A percentile compares a stretch with the other conserved stretches of the same genome.
Evolutionary conservation across 1,284 basidiomycete species (phyloP).

Genomic region (Boletellus deceptivus): DNA sequence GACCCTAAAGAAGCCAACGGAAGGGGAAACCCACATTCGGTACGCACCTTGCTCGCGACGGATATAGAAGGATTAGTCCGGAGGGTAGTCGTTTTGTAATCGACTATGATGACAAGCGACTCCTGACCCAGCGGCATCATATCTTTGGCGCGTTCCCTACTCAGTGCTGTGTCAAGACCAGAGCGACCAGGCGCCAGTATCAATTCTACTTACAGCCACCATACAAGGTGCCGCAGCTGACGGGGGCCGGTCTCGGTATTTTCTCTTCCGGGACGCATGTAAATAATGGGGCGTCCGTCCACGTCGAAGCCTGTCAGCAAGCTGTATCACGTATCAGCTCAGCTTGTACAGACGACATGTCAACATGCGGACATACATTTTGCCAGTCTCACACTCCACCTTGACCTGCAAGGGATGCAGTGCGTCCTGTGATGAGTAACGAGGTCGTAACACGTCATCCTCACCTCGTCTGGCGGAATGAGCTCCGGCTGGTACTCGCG

Average conservation of each 20-base stretch:
- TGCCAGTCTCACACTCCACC: slow-evolving; percentile 79
- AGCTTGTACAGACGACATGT: neutral
- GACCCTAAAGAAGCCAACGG: neutral
- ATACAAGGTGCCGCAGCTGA: slow-evolving; percentile 80
- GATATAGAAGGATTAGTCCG: slow-evolving; percentile 80
- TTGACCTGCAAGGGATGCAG: slow-evolving; percentile 42
- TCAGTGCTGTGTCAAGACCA: slow-evolving; percentile 8
- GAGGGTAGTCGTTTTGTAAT: slow-evolving; percentile 79
- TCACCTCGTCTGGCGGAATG: slow-evolving; percentile 72
- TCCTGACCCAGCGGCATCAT: slow-evolving; percentile 82
- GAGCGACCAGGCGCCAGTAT: neutral
- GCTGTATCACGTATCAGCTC: slow-evolving; percentile 51
- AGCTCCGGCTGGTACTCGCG: slow-evolving; percentile 80
- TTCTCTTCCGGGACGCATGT: slow-evolving; percentile 81
- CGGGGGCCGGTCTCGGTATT: slow-evolving; percentile 76
- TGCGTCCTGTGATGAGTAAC: slow-evolving; percentile 1
- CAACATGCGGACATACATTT: slow-evolving; percentile 61
- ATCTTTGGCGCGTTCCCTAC: slow-evolving; percentile 82
- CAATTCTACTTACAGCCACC: slow-evolving; percentile 63
- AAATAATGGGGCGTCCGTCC: slow-evolving; percentile 78
- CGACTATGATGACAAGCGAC: slow-evolving; percentile 77
- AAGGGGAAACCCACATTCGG: neutral
- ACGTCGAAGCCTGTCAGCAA: slow-evolving; percentile 81
- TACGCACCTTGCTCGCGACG: slow-evolving; percentile 63
- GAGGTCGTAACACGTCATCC: neutral